Percentiles rank a stretch among this genome's conserved stretches.
Evolutionary conservation across 257 asterid species (phyloP).

Genomic region (Dorcoceras hygrometricum): DNA sequence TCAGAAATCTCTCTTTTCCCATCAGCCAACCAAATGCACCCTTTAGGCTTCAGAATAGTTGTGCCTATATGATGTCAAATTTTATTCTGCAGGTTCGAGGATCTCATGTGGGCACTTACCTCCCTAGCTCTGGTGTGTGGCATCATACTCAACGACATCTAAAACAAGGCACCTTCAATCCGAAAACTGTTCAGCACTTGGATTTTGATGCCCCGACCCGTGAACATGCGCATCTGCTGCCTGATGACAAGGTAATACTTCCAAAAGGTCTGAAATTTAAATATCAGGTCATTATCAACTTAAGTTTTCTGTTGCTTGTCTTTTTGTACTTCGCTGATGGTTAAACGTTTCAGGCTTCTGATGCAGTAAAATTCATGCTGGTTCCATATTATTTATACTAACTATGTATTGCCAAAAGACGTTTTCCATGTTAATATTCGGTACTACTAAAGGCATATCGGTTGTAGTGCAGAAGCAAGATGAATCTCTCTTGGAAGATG

Average conservation of each 20-base stretch:
- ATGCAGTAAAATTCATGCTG: slow-evolving; percentile 16
- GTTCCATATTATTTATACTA: slow-evolving; percentile 6
- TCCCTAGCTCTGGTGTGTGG: slow-evolving; percentile 94
- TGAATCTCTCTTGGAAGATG: slow-evolving; percentile 95
- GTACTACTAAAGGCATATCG: slow-evolving; percentile 15
- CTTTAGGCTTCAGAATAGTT: slow-evolving; percentile 18
- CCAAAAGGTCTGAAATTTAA: slow-evolving; percentile 29
- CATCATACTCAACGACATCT: slow-evolving; percentile 86
- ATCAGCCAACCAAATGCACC: not conserved
- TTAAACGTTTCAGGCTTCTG: slow-evolving; percentile 15
- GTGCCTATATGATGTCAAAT: slow-evolving; percentile 9
- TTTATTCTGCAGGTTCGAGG: slow-evolving; percentile 68
- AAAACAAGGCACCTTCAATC: slow-evolving; percentile 62
- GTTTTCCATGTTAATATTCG: slow-evolving; percentile 18
- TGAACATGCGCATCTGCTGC: slow-evolving; percentile 80
- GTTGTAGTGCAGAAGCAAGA: slow-evolving; percentile 71
- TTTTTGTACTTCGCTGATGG: not conserved
- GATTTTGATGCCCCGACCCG: slow-evolving; percentile 99
- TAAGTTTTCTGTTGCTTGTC: slow-evolving; percentile 1
- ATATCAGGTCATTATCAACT: slow-evolving; percentile 21
- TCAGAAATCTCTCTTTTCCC: not conserved
- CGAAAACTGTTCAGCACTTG: slow-evolving; percentile 83
- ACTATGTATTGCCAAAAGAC: slow-evolving; percentile 12
- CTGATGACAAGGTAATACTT: slow-evolving; percentile 79
- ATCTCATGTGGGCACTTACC: slow-evolving; percentile 94